Evolutionary conservation across 2,329 filamentous ascomycete species (phyloP).

Genomic region (Aspergillus thermomutatus): DNA sequence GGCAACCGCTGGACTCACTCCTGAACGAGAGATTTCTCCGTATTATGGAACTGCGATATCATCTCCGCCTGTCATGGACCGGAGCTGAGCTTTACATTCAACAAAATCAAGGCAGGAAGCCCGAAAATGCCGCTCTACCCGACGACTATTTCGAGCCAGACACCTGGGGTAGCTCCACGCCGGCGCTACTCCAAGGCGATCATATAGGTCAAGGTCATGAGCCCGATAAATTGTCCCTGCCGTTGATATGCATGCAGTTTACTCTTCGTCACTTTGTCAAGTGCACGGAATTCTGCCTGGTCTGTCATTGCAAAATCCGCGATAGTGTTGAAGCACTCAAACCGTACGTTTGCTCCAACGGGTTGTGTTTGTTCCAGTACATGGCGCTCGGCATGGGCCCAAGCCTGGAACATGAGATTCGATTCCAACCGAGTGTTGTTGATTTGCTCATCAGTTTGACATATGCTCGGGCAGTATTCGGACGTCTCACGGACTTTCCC

Average conservation of each 20-base stretch:
- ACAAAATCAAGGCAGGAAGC: constrained; percentile 40
- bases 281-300: constrained; percentile 82
- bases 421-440: constrained; percentile 74
- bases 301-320: constrained; percentile 70
- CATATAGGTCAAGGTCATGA: constrained; percentile 40
- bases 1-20: constrained; percentile 65
- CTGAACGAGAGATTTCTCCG: constrained; percentile 63
- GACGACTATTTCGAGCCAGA: constrained; percentile 21
- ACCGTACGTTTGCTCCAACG: constrained; percentile 69
- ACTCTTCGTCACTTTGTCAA: constrained; percentile 71
- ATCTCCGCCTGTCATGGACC: constrained; percentile 60
- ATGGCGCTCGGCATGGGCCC: constrained; percentile 82
- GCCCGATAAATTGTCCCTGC: constrained; percentile 48
- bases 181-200: constrained; percentile 49
- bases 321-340: constrained; percentile 56
- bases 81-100: constrained; percentile 61
- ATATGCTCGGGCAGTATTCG: constrained; percentile 54
- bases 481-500: constrained; percentile 52
- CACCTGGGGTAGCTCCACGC: constrained; percentile 23
- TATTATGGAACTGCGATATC: constrained; percentile 59
- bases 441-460: constrained; percentile 83
- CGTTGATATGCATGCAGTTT: constrained; percentile 67
- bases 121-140: background rate
- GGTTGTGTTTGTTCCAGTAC: constrained; percentile 83
- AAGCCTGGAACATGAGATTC: constrained; percentile 79